Evolutionary conservation across 208 protist genomes (phyloP), one percentile per base, ranked within the genome.

Genomic region (Trypanosoma congolense): DNA sequence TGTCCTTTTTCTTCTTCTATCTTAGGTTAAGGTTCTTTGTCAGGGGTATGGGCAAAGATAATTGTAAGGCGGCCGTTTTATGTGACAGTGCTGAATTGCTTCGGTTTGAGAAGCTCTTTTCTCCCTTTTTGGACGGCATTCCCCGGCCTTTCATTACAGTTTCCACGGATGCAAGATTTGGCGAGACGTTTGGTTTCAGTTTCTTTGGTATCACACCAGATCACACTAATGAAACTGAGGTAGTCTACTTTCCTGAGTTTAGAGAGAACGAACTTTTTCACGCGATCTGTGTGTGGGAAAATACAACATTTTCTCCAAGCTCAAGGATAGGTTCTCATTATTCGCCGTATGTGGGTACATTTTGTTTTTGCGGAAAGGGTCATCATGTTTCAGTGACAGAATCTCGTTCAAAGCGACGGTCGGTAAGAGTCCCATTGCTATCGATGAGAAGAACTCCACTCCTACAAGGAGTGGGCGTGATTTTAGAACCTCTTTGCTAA

Each of bases 261-360:
- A 21, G 24, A 28, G 57, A 77, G 48, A 62, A 48, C 26, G n/a
- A 44, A 2, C 36, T 51, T n/a, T 90, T 90, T 69, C 36, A 40
- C 29, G 9, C 72, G 4, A 45, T 90, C 35, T 71, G 68, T 50
- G 58, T 47, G 29, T 65, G 36, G 19, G 43, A 73, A 18, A 24
- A 52, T 51, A 18, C 48, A 36, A 52, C 53, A 3, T 55, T 61
- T 24, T 80, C 80, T 0, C 64, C 65, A 25, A 92, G 76, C 57
- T 75, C 73, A 18, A 67, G 88, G 31, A 92, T 95, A 41, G 88
- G 83, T 9, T 77, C 75, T n/a, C 84, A 95, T 65, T 92, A 89
- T 70, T 95, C 88, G 1, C 81, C 77, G 14, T 73, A 78, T 47
- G 83, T 92, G 3, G 88, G 84, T 4, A 55, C 72, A 18, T 95